Base-by-base conservation (phyloP, 495 filamentous ascomycete species). In the Penicillium cosmopolitanum region DNA sequence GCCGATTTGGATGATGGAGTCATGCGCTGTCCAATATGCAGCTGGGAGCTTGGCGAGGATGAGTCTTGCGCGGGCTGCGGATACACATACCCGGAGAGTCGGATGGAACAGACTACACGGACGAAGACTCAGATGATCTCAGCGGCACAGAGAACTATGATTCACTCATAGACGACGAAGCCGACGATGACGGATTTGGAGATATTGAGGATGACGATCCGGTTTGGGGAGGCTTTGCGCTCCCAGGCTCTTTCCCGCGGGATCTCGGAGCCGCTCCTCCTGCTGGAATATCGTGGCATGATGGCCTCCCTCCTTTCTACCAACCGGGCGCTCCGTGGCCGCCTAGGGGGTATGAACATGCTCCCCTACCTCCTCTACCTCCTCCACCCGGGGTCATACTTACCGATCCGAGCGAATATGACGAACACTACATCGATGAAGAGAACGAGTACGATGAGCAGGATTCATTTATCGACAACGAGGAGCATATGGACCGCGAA, bases 21-120 rank as follows among this genome's bases (percentile, higher is more conserved):
- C 5, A 65, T 82, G 16, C 79, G 88, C 47, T 91, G 88, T 64
- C 88, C 88, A 15, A 38, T 63, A 10, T 91, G 88, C 60, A 62
- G 72, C 25, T 90, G 85, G 85, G 88, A 91, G 68, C 74, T 91
- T 11, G 75, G 75, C 53, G 84, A 85, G 52, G 81, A 80, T 42
- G 73, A 80, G 25, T 64, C 69, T 5, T 91, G 88, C 57, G 56
- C 57, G 34, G 73, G 76, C 5, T 91, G 88, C 60, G 82, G 80
- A 19, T 71, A 66, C 48, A 19, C 19, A 36, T 78, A 80, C 23
- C 69, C 12, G 73, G 77, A n/a, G 74, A 77, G 46, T 72, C 73
- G 2, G 77, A 74, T 13, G 62, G 61, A 25, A 72, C 70, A 13
- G 73, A 73, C 50, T 67, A 63, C 46, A 72, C 66, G 56, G 66